Evolutionary conservation across 768 basidiomycete species (phyloP).

Genomic region (Leccinum subgranulosum): DNA sequence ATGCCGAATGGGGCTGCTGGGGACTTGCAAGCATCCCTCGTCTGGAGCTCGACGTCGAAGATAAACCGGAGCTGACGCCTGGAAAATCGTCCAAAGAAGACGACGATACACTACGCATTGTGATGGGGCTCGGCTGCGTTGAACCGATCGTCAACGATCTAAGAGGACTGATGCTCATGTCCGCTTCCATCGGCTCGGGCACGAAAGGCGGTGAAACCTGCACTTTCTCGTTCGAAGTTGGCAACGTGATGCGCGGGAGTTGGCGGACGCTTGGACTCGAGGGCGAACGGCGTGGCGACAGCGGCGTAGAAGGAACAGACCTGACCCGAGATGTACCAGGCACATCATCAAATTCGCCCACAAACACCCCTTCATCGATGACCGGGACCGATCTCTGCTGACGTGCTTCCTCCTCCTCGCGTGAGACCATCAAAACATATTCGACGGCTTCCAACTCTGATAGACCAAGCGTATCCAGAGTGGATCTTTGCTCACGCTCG

Average conservation of each 20-base stretch:
- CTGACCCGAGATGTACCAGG: constrained; percentile 5
- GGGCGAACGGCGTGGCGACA: constrained; percentile 15
- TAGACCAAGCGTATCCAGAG: constrained; percentile 63
- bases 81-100: constrained; percentile 33
- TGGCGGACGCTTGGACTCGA: constrained; percentile 22
- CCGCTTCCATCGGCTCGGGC: constrained; percentile 58
- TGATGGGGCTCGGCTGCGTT: constrained; percentile 8
- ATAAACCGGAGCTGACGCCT: constrained; percentile 30
- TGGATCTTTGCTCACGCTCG: constrained; percentile 55
- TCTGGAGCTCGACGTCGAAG: constrained; percentile 22
- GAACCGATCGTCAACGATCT: constrained; percentile 7
- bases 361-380: constrained; percentile 56
- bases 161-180: constrained; percentile 32
- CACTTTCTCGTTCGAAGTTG: constrained; percentile 47
- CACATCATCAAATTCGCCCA: constrained; percentile 40
- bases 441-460: constrained; percentile 74
- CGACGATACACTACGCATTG: constrained; percentile 11
- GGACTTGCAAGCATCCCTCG: constrained; percentile 15
- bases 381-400: constrained; percentile 4
- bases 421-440: constrained; percentile 81
- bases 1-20: constrained; percentile 31
- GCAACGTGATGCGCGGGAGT: constrained; percentile 25
- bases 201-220: constrained; percentile 50
- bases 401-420: constrained; percentile 56
- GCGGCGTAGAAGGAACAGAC: constrained; percentile 6